Base-by-base conservation (phyloP, 495 filamentous ascomycete genomes). In the Letharia columbiana region DNA sequence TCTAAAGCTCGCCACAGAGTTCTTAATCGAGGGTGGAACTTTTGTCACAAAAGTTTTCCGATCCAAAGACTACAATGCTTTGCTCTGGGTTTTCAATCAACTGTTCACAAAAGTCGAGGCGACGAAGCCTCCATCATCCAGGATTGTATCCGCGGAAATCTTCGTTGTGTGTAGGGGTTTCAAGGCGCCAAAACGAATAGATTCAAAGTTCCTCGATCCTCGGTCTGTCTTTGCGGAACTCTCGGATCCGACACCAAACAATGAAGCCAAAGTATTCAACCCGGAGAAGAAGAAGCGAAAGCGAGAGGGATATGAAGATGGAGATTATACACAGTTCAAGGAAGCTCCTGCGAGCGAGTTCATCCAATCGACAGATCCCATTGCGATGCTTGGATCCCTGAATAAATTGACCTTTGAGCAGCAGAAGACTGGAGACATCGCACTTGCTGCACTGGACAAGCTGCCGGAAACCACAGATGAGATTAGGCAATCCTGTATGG, bases 41-140 rank as follows among this genome's bases (percentile, higher is more conserved):
- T 99, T 99, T 65, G 91, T 98, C 61, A 99, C 94, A 56, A 99
- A 99, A 74, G 89, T 99, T 39, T 99, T 99, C 81, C 77, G 94
- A 66, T 95, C 90, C n/a, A 96, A 96, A 72, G 92, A 98, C 75
- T 97, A 96, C 82, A 96, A 97, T 74, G 85, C 89, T 58, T 79
- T 99, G 57, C 84, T 97, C 58, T 99, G 94, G 94, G 93, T 98
- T 52, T 95, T 96, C 81, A 96, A 96, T 71, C 95, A 98, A 75
- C 81, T 98, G 4, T 98, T 98, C 80, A 82, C 81, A 37, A 93
- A 92, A 57, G 94, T 98, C 61, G 92, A 98, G 71, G 92, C 94
- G 8, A 98, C 94, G 12, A 98, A 98, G 76, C 94, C 94, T 17
- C 94, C 94, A 7, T 96, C 93, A 6, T 96, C 91, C 2, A 82